These are phyloP conservation scores for Pythium dissimile DNA, from an alignment of 352 stramenopile genomes.

Conservation along the genomic window DNA sequence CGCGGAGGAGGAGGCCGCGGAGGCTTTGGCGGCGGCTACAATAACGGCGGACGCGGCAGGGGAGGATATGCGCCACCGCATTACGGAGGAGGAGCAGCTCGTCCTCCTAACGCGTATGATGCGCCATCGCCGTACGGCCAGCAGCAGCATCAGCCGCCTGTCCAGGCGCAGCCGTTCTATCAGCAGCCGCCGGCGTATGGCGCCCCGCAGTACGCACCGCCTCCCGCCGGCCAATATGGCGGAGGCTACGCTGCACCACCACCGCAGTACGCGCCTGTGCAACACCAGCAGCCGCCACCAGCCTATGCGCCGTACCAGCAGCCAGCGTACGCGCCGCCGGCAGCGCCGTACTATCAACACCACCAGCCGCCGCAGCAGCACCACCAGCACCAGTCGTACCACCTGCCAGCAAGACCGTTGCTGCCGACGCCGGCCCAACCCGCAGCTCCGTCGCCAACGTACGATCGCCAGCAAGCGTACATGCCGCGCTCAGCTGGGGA, in stretches of 20 bases:
- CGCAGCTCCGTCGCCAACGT: not conserved
- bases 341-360: too few relatives aligned
- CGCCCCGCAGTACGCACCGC: not conserved
- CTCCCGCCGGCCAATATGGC: not conserved
- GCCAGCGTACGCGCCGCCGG: not conserved
- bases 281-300: not conserved
- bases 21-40: not conserved
- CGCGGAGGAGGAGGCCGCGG: constrained; percentile 17
- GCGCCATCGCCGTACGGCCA: constrained; percentile 1
- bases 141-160: not conserved
- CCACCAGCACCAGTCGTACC: constrained; percentile 3
- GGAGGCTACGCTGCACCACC: not conserved
- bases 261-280: constrained; percentile 3
- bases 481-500: constrained; percentile 5
- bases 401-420: not conserved
- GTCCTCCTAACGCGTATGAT: not conserved
- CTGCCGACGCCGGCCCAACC: constrained; percentile 5
- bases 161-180: constrained; percentile 12
- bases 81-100: not conserved
- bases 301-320: constrained; percentile 19
- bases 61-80: not conserved
- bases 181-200: constrained; percentile 8
- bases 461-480: constrained; percentile 18
- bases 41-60: not conserved
- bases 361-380: constrained; percentile 10